These are phyloP conservation scores for Musa beccarii DNA, from an alignment of 176 grass and related monocot species.

Conservation along the genomic window DNA sequence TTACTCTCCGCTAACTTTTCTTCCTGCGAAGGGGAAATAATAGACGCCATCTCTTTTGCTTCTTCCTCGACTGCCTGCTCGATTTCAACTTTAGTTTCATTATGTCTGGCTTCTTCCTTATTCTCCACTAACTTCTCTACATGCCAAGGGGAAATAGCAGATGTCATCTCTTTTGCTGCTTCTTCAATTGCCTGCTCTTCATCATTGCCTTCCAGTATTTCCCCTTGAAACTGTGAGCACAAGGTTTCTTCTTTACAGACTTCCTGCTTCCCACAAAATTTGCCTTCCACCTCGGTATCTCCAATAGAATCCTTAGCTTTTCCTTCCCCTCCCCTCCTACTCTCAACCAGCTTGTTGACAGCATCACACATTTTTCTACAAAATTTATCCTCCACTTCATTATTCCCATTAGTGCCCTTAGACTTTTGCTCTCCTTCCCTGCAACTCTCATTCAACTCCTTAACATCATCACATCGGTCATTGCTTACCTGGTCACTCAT, in stretches of 20 bases:
- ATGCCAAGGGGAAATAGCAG: not conserved
- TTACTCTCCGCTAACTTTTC: not conserved
- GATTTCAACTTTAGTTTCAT: conserved; percentile 1
- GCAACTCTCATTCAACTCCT: not conserved
- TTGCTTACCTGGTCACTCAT: not conserved
- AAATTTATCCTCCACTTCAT: conserved; percentile 23
- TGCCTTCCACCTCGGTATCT: conserved; percentile 15
- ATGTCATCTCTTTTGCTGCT: not conserved
- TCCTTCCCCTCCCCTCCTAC: conserved; percentile 14
- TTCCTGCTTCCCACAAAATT: not conserved
- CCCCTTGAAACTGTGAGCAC: conserved; percentile 17
- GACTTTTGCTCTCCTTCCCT: conserved; percentile 6
- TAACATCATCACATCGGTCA: not conserved
- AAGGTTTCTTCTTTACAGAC: not conserved
- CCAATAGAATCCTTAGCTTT: conserved; percentile 3
- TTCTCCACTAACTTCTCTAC: not conserved
- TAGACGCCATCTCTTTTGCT: not conserved
- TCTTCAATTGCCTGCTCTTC: not conserved
- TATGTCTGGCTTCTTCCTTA: not conserved
- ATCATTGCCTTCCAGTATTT: conserved; percentile 7
- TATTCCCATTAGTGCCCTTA: conserved; percentile 6
- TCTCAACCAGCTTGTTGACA: conserved; percentile 7
- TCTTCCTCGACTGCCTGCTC: no score
- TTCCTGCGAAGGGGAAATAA: not conserved
- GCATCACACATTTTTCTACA: conserved; percentile 13